Base-by-base conservation (phyloP, 768 basidiomycete genomes). In the Postia placenta region DNA sequence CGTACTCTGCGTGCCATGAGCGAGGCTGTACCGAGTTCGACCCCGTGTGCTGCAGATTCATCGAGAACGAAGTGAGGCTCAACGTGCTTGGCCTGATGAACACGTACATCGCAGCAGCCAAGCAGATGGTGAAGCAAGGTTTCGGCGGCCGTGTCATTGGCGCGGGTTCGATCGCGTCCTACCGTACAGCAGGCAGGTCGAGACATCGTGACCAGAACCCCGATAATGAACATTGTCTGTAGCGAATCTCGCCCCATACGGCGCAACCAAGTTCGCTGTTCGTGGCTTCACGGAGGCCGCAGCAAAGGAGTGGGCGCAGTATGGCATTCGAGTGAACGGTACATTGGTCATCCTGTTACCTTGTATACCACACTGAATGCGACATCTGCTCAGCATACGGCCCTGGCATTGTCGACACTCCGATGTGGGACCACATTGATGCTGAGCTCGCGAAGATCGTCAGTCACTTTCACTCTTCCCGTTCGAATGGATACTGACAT, bases 91-190 rank as follows among this genome's bases (percentile, higher is more conserved):
- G 62, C 5, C 54, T 65, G 39, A 65, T 67, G 63, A 62, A 65
- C 54, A 65, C 64, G 20, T 58, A 67, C 55, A 65, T 65, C 51
- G 59, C 56, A 17, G 61, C 65, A 2, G 65, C 65, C 17, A 59
- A 56, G 51, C 65, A 67, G 55, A 67, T 67, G 65, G 60, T 66
- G 24, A 64, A 64, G 57, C 64, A 65, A 51, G 60, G 64, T 19
- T 35, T 12, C 28, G 64, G 64, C 5, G 66, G 66, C 2, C 57
- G 64, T 36, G 60, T 67, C 45, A 54, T 67, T 42, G 66, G 66
- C 36, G 61, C 57, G 6, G 59, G 63, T 17, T 64, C 63, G 6
- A 64, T 64, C 41, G 63, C 63, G 5, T 64, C 63, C 15, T 64
- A 62, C 53, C 61, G 63, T 37, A 64, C 63, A 11, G 61, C 61